Conservation (phyloP, 176 grass and related monocot species). For the Carex kokanica region DNA sequence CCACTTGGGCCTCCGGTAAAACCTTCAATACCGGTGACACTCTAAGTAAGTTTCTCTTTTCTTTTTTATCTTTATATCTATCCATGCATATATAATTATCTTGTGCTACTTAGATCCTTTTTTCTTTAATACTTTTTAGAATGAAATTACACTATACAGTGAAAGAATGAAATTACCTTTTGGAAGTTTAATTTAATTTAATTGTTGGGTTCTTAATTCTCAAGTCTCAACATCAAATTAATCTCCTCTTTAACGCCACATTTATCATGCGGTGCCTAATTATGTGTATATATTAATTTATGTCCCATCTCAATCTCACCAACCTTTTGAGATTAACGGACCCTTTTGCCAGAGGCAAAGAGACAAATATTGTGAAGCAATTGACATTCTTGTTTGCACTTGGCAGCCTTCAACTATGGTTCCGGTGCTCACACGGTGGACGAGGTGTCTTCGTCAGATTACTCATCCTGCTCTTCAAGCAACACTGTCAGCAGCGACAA, state of each 20-base stretch:
- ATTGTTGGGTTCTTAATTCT: neutral
- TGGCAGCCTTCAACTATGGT: constrained; percentile 54
- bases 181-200: neutral
- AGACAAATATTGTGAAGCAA: no score
- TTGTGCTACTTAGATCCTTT: no score
- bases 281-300: no score
- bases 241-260: neutral
- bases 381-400: neutral
- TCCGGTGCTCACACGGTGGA: constrained; percentile 46
- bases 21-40: constrained; percentile 33
- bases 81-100: no score
- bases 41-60: constrained; percentile 36
- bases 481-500: constrained; percentile 51
- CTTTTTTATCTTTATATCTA: no score
- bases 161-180: neutral
- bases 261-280: neutral
- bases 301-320: neutral
- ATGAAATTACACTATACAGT: no score
- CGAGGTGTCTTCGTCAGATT: constrained; percentile 73
- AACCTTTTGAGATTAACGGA: no score
- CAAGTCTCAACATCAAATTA: no score
- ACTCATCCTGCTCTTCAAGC: constrained; percentile 50
- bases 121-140: no score
- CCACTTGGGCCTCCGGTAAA: constrained; percentile 62
- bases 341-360: no score